These are phyloP conservation scores for Arachis monticola DNA, from an alignment of 331 rosid genomes.

Conservation along the genomic window DNA sequence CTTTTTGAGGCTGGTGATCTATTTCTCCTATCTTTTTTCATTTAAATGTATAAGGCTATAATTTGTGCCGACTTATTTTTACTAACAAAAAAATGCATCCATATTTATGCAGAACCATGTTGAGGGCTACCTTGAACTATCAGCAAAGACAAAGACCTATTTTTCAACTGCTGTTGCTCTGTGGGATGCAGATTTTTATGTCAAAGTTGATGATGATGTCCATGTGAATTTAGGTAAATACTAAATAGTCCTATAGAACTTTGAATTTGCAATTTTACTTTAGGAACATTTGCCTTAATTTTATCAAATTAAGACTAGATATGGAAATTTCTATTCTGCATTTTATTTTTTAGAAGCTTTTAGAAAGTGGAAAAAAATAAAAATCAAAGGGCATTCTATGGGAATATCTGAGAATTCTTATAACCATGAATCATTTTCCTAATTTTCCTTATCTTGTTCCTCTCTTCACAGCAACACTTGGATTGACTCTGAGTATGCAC, in stretches of 20 bases:
- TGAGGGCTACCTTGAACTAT: slow-evolving; percentile 84
- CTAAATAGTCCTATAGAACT: slow-evolving; percentile 39
- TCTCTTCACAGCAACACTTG: slow-evolving; percentile 72
- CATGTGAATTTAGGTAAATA: slow-evolving; percentile 84
- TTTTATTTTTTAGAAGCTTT: too few species aligned
- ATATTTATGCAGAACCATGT: slow-evolving; percentile 64
- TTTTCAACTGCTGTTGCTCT: slow-evolving; percentile 80
- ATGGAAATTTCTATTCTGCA: not conserved
- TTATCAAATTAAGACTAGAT: not conserved
- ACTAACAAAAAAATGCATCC: slow-evolving; percentile 30
- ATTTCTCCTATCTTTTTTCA: slow-evolving; percentile 31
- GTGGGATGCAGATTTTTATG: slow-evolving; percentile 92
- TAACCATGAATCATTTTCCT: slow-evolving; percentile 30
- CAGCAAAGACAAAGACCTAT: slow-evolving; percentile 81
- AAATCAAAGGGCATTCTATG: not conserved
- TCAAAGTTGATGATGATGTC: slow-evolving; percentile 93
- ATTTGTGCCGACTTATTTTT: slow-evolving; percentile 2
- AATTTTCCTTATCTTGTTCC: slow-evolving; percentile 20
- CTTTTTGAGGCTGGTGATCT: slow-evolving; percentile 83
- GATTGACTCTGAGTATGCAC: slow-evolving; percentile 60
- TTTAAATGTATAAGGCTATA: slow-evolving; percentile 16
- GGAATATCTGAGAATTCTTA: not conserved
- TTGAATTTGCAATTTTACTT: not conserved
- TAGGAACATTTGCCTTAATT: not conserved
- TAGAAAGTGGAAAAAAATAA: too few species aligned